A percentile compares a stretch with the other conserved stretches of the same genome.
phyloP scores from a whole-genome alignment of 169 alveolate genomes.

The Plasmodium sp. region DNA sequence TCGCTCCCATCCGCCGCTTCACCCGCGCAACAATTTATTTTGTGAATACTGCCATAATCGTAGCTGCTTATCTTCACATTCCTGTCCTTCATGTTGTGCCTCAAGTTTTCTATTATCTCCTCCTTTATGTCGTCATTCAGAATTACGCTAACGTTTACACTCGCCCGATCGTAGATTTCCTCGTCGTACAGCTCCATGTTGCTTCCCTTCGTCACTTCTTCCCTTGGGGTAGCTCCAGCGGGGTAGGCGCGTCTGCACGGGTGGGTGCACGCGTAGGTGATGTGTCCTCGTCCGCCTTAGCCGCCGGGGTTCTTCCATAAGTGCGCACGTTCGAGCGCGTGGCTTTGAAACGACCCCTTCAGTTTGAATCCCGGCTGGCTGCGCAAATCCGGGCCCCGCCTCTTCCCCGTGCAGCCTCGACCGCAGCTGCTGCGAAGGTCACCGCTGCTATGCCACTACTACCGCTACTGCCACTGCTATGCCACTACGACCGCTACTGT shows the following conservation, averaged over 20 bases:
- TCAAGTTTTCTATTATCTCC: conserved; percentile 29
- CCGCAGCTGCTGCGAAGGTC: neutral
- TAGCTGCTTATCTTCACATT: conserved; percentile 55
- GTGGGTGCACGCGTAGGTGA: neutral
- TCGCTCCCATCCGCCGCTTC: neutral
- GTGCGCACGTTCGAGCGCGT: neutral
- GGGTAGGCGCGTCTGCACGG: neutral
- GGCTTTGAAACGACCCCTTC: neutral
- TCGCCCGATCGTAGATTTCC: conserved; percentile 59
- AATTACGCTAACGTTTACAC: conserved; percentile 33
- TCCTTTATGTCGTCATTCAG: conserved; percentile 63
- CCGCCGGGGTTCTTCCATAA: neutral
- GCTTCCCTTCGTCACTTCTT: neutral
- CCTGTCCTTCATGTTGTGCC: conserved; percentile 36
- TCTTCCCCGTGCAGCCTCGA: neutral
- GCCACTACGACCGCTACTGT: neutral
- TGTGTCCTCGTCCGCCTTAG: neutral
- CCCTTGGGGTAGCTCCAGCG: neutral
- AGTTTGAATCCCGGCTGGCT: neutral
- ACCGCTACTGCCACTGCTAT: neutral
- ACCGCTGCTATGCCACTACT: neutral
- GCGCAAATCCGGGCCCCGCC: neutral
- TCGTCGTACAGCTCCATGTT: conserved; percentile 54
- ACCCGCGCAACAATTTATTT: conserved; percentile 11
- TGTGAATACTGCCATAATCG: conserved; percentile 41